Evolutionary conservation across 1,139 yeast genomes (phyloP), one percentile per base, ranked within the genome.

Genomic region (Scheffersomyces quercinus): DNA sequence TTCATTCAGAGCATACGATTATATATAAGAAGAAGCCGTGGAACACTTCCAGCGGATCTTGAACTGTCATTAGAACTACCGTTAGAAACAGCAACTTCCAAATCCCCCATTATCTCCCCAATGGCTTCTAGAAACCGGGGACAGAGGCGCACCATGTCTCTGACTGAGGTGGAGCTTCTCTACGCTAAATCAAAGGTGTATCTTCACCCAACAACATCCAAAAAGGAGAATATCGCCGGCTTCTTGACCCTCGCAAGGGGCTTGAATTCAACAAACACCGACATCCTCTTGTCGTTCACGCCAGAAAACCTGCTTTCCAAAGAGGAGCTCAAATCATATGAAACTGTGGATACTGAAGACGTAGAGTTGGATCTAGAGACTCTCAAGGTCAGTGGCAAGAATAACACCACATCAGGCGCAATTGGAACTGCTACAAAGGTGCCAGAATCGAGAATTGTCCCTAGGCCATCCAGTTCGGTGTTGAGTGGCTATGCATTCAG

Each of bases 191-290:
- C 89, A 2, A 83, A 85, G 62, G 89, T 85, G 3, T 89, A 82
- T 60, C 77, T 90, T 5, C 99, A 93, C 62, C 95, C 96, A 3
- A 79, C 95, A 1, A 73, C 80, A 12, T 75, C 83, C 13, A 79
- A 88, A 37, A 74, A 71, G 48, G 97, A 91, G 59, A 90, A 91
- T 58, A 71, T 91, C 16, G 65, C 85, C 0, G 99, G 99, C 3
- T 88, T 77, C 58, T 59, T 93, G 35, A 70, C 86, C 7, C 68
- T 93, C 24, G 77, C 83, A 11, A 68, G 77, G 36, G 83, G 84
- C 2, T 77, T 78, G 34, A 78, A 77, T 33, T 60, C 76, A 5
- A 59, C 79, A 15, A 79, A 79, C 49, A 73, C 73, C 33, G 95
- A 88, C 35, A 69, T 85, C 5, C 61, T 79, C 5, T 61, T 93